These are phyloP conservation scores for Aspergillus sclerotialis DNA, from an alignment of 2,329 filamentous ascomycete genomes.

Conservation along the genomic window DNA sequence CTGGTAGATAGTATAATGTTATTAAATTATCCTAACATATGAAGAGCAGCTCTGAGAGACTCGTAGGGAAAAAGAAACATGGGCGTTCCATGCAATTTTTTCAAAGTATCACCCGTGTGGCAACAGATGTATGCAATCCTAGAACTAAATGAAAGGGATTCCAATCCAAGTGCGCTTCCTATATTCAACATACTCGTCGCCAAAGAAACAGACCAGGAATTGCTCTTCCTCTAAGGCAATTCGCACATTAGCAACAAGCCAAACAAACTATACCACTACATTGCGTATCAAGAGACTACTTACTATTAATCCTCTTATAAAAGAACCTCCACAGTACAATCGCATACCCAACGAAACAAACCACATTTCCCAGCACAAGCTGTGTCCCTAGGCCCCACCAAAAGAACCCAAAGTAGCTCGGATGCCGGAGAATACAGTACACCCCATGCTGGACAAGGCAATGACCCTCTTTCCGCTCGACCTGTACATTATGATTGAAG, in stretches of 20 bases:
- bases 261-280: neutral
- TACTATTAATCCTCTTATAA: constrained; percentile 58
- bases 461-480: constrained; percentile 61
- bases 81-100: too few species aligned
- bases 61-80: too few species aligned
- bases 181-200: constrained; percentile 71
- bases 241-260: constrained; percentile 7
- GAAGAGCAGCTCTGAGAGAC: too few species aligned
- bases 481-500: constrained; percentile 85
- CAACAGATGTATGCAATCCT: too few species aligned
- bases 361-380: constrained; percentile 73
- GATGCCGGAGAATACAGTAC: constrained; percentile 71
- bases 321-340: constrained; percentile 84
- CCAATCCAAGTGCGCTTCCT: constrained; percentile 62
- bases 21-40: too few species aligned
- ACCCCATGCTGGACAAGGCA: constrained; percentile 75
- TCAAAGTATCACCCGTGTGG: too few species aligned
- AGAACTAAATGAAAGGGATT: constrained; percentile 68
- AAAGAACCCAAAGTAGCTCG: constrained; percentile 96
- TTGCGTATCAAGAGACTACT: too few species aligned
- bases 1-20: neutral
- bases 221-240: constrained; percentile 63
- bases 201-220: constrained; percentile 74
- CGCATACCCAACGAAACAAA: constrained; percentile 70
- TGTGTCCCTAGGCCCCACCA: constrained; percentile 98